Evolutionary conservation across 2,329 filamentous ascomycete genomes (phyloP).

Genomic region (Arthroderma sp.): DNA sequence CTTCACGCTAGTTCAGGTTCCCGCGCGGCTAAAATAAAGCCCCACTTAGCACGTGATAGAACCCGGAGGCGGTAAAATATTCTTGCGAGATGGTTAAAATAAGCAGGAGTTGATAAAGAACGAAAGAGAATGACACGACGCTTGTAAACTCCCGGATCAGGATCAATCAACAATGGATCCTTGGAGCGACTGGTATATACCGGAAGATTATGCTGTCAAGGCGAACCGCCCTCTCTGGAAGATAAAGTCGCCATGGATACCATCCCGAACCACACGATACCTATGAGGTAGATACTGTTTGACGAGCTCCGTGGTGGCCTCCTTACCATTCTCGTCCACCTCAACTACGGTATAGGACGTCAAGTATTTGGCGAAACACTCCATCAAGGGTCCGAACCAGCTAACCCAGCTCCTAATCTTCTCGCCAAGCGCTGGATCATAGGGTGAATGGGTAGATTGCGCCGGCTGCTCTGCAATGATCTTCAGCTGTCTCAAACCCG

Average conservation of each 20-base stretch:
- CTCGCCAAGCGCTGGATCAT: neutral
- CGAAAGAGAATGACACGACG: too few species aligned
- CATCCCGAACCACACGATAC: neutral
- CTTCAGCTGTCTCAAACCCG: neutral
- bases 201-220: neutral
- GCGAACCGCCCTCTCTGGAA: neutral
- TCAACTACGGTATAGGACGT: neutral
- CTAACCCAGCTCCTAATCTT: neutral
- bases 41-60: too few species aligned
- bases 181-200: too few species aligned
- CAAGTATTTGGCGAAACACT: conserved; percentile 1
- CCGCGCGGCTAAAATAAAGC: too few species aligned
- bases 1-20: too few species aligned
- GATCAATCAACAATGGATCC: too few species aligned
- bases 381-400: neutral
- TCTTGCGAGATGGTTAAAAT: too few species aligned
- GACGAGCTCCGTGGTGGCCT: neutral
- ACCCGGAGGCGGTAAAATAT: too few species aligned
- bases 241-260: neutral
- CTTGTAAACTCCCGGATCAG: too few species aligned
- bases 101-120: too few species aligned
- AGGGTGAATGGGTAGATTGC: neutral
- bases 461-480: neutral
- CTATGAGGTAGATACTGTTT: neutral
- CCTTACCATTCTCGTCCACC: neutral